Conservation (phyloP, 768 basidiomycete species). For the Coprinopsis strossmayeri region DNA sequence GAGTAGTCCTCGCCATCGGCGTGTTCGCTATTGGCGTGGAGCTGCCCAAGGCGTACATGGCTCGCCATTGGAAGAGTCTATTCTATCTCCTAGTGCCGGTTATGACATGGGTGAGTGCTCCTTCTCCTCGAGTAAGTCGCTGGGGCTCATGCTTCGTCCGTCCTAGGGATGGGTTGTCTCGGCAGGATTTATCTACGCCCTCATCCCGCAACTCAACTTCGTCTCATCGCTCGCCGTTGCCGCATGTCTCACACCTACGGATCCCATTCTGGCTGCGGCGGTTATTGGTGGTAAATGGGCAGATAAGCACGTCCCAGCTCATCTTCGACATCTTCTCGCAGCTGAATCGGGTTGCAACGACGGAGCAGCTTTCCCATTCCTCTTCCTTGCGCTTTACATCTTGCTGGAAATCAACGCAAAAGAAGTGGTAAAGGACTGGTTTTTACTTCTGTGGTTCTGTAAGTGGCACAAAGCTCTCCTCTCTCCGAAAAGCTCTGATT, state of each 20-base stretch:
- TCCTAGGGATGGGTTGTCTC: conserved; percentile 90
- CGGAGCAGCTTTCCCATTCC: conserved; percentile 93
- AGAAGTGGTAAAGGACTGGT: conserved; percentile 79
- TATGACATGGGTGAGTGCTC: conserved; percentile 70
- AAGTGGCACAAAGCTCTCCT: too few relatives aligned
- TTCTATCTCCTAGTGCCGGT: conserved; percentile 77
- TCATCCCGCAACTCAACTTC: conserved; percentile 87
- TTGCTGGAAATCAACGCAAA: conserved; percentile 57
- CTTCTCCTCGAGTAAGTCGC: conserved; percentile 4
- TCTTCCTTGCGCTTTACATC: conserved; percentile 86
- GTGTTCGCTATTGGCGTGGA: conserved; percentile 99
- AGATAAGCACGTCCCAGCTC: conserved; percentile 91
- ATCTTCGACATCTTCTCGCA: conserved; percentile 57
- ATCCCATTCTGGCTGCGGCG: conserved; percentile 89
- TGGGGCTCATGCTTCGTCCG: conserved; percentile 12
- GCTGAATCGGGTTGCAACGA: conserved; percentile 94
- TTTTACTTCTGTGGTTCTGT: conserved; percentile 84
- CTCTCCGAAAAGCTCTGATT: not conserved
- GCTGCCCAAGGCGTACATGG: conserved; percentile 92
- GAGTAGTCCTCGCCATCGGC: conserved; percentile 91
- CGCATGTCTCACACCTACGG: conserved; percentile 91
- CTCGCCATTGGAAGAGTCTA: conserved; percentile 86
- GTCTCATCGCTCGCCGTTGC: conserved; percentile 85
- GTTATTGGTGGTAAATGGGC: conserved; percentile 96
- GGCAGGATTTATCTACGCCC: conserved; percentile 83